Evolutionary conservation across 331 rosid genomes (phyloP).

Genomic region (Pyrus hybrid): DNA sequence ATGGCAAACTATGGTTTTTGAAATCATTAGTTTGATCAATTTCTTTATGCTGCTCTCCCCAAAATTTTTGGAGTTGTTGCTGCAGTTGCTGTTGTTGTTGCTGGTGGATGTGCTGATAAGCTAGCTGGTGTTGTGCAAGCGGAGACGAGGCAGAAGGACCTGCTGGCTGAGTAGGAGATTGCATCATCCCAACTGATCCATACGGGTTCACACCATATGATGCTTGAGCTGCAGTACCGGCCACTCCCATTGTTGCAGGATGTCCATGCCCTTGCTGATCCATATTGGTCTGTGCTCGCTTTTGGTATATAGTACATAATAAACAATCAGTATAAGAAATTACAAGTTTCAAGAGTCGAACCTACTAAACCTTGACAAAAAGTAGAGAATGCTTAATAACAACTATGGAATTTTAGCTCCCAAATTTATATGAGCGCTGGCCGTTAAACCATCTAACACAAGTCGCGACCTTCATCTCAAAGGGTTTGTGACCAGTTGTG

Average conservation of each 20-base stretch:
- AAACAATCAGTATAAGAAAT: background rate
- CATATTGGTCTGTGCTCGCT: slow-evolving; percentile 21
- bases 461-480: background rate
- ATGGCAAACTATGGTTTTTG: slow-evolving; percentile 38
- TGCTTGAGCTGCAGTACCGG: slow-evolving; percentile 19
- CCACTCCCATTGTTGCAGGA: slow-evolving; percentile 5
- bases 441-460: background rate
- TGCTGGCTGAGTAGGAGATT: slow-evolving; percentile 21
- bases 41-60: slow-evolving; percentile 35
- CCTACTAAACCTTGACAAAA: background rate
- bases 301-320: background rate
- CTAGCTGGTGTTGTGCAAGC: slow-evolving; percentile 28
- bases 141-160: slow-evolving; percentile 30
- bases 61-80: slow-evolving; percentile 32
- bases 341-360: background rate
- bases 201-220: slow-evolving; percentile 21
- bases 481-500: background rate
- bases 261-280: slow-evolving; percentile 41
- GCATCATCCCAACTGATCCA: slow-evolving; percentile 20
- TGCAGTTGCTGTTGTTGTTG: slow-evolving; percentile 39
- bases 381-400: background rate
- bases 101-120: too few species aligned
- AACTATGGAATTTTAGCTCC: background rate
- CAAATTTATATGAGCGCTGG: background rate
- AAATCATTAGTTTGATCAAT: slow-evolving; percentile 27